phyloP scores from a whole-genome alignment of 2,329 filamentous ascomycete species.

The Neobulgaria alba region DNA sequence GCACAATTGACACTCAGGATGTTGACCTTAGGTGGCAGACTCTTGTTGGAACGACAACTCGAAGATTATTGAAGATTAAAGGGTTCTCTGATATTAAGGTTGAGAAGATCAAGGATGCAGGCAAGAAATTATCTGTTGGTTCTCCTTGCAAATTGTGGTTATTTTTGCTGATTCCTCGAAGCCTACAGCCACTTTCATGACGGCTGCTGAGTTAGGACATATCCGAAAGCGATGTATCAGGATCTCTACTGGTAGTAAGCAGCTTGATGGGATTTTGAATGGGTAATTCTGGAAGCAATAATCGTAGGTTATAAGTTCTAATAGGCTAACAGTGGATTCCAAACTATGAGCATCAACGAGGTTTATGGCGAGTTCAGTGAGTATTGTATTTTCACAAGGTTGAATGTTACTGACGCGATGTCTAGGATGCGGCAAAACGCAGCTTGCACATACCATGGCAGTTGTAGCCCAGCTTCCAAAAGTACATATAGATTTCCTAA shows the following conservation, averaged over 20 bases:
- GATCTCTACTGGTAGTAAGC: conserved; percentile 62
- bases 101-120: conserved; percentile 62
- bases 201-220: conserved; percentile 54
- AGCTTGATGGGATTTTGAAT: conserved; percentile 55
- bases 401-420: neutral
- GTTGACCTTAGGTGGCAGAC: no score
- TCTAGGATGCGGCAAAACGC: conserved; percentile 56
- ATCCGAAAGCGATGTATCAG: conserved; percentile 54
- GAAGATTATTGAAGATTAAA: conserved; percentile 56
- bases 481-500: conserved; percentile 17
- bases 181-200: conserved; percentile 54
- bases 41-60: conserved; percentile 50
- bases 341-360: conserved; percentile 62
- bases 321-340: conserved; percentile 46
- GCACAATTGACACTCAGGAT: no score
- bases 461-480: conserved; percentile 50
- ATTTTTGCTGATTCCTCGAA: conserved; percentile 26
- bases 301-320: conserved; percentile 1
- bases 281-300: conserved; percentile 35
- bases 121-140: conserved; percentile 33
- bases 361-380: conserved; percentile 50
- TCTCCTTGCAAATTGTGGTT: neutral
- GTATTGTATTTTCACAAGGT: conserved; percentile 5
- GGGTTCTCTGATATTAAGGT: conserved; percentile 64
- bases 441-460: conserved; percentile 60